These are phyloP conservation scores for Euptelea pleiosperma DNA, from an alignment of 164 flowering plant species.

Conservation along the genomic window DNA sequence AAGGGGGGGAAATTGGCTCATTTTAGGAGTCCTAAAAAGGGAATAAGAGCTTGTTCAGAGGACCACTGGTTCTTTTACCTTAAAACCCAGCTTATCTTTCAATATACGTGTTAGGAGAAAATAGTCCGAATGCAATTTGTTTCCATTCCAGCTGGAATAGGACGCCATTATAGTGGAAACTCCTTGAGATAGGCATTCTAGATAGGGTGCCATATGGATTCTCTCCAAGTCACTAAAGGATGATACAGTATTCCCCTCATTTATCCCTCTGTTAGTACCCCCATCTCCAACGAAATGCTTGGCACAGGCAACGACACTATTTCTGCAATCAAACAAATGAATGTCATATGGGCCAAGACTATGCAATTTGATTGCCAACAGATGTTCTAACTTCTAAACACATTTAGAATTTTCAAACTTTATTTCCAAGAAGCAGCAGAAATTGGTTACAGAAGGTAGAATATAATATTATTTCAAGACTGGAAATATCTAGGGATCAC, in stretches of 20 bases:
- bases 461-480: too few species aligned
- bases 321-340: slow-evolving; percentile 31
- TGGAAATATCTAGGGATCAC: too few species aligned
- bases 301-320: slow-evolving; percentile 61
- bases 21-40: slow-evolving; percentile 7
- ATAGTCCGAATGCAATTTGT: slow-evolving; percentile 49
- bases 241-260: slow-evolving; percentile 63
- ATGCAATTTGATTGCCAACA: too few species aligned
- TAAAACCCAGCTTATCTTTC: slow-evolving; percentile 73
- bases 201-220: slow-evolving; percentile 73
- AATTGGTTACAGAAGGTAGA: too few species aligned
- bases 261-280: slow-evolving; percentile 69
- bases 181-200: slow-evolving; percentile 72
- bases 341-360: too few species aligned
- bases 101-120: slow-evolving; percentile 64
- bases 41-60: not conserved
- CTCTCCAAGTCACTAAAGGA: slow-evolving; percentile 54
- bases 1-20: too few species aligned
- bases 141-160: slow-evolving; percentile 86
- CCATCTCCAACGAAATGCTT: slow-evolving; percentile 89
- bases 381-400: too few species aligned
- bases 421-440: too few species aligned
- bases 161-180: slow-evolving; percentile 87
- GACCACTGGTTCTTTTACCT: slow-evolving; percentile 35
- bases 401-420: too few species aligned